Evolutionary conservation across 1,139 yeast species (phyloP).

Genomic region (Saccharomyces hybrid): DNA sequence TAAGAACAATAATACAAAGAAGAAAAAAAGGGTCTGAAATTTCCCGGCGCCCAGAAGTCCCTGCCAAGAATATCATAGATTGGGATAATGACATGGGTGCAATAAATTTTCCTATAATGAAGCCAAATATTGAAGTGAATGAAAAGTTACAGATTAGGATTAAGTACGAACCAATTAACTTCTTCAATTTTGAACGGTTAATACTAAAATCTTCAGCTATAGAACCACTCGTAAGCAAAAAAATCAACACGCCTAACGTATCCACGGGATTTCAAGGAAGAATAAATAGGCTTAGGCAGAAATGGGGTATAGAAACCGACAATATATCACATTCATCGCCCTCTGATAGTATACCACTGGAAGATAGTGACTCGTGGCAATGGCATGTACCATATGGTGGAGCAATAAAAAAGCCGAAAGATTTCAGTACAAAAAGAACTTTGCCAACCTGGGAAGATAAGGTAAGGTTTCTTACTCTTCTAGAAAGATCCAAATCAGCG

Average conservation of each 20-base stretch:
- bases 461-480: slow-evolving; percentile 17
- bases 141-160: slow-evolving; percentile 14
- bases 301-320: background rate
- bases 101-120: background rate
- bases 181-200: slow-evolving; percentile 21
- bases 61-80: background rate
- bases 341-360: background rate
- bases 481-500: slow-evolving; percentile 19
- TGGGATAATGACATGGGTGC: background rate
- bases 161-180: slow-evolving; percentile 21
- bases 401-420: slow-evolving; percentile 21
- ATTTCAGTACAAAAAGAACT: slow-evolving; percentile 20
- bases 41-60: background rate
- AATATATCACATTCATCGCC: background rate
- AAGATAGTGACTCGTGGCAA: slow-evolving; percentile 4
- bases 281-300: background rate
- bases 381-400: slow-evolving; percentile 21
- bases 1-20: background rate
- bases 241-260: background rate
- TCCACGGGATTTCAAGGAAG: background rate
- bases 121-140: slow-evolving; percentile 2
- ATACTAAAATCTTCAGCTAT: slow-evolving; percentile 3
- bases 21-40: background rate
- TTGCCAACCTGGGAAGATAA: slow-evolving; percentile 23
- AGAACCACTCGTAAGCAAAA: background rate